Conservation (phyloP, 441 rosid genomes). For the Flueggea neowawraea region DNA sequence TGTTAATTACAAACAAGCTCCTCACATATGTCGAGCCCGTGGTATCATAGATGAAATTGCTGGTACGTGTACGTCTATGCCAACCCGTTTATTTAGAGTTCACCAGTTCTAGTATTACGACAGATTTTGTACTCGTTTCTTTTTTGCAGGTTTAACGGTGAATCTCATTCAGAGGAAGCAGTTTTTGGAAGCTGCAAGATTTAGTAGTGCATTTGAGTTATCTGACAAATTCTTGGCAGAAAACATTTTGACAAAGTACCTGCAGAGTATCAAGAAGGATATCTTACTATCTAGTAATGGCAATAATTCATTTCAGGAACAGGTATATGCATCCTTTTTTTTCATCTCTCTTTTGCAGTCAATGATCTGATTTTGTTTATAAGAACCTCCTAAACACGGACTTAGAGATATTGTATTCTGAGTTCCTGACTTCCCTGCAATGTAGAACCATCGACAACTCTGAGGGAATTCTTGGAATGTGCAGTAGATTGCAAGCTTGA, state of each 20-base stretch:
- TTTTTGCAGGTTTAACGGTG: conserved; percentile 14
- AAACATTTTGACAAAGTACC: conserved; percentile 1
- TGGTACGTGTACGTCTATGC: conserved; percentile 25
- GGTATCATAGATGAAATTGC: conserved; percentile 22
- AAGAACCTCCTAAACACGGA: too few relatives aligned
- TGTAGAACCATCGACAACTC: conserved; percentile 14
- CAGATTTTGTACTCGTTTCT: neutral
- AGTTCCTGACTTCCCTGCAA: conserved; percentile 18
- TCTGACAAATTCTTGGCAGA: conserved; percentile 9
- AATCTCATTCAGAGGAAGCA: conserved; percentile 16
- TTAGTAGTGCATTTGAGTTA: conserved; percentile 20
- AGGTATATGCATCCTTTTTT: conserved; percentile 6
- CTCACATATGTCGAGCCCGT: conserved; percentile 23
- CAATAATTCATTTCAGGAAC: conserved; percentile 1
- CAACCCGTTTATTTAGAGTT: neutral
- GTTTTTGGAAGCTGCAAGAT: conserved; percentile 20
- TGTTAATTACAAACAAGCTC: conserved; percentile 25
- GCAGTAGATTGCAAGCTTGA: conserved; percentile 35
- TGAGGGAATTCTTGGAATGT: conserved; percentile 27
- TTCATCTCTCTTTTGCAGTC: neutral
- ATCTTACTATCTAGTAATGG: neutral
- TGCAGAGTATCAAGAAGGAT: neutral
- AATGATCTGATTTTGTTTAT: neutral
- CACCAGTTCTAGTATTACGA: too few relatives aligned
- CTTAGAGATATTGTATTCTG: neutral